Percentiles rank a stretch among this genome's conserved stretches.
These are phyloP conservation scores for Bertia moriformis DNA, from an alignment of 2,329 filamentous ascomycete species.

Conservation along the genomic window DNA sequence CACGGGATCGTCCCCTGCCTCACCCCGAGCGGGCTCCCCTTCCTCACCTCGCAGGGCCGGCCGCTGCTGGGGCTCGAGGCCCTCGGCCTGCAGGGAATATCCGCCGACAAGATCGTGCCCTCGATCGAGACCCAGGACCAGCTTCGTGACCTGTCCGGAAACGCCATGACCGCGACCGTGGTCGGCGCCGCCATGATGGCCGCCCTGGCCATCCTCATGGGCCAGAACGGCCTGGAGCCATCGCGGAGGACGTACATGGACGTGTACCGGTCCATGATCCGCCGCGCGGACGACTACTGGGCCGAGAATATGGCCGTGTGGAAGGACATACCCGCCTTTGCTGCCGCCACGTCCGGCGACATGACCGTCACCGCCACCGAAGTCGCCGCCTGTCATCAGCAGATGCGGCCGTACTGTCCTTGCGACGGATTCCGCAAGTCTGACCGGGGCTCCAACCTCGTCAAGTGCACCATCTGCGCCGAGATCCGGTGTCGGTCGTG, in stretches of 20 bases:
- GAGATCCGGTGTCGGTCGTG: conserved; percentile 21
- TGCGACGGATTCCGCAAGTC: conserved; percentile 16
- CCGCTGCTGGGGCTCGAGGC: conserved; percentile 48
- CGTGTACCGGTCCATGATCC: not conserved
- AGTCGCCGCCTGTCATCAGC: conserved; percentile 1
- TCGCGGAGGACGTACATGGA: conserved; percentile 1
- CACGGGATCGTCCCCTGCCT: conserved; percentile 52
- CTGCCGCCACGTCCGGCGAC: not conserved
- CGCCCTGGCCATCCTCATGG: conserved; percentile 28
- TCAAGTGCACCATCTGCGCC: conserved; percentile 16
- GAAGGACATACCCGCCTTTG: not conserved
- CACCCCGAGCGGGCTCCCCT: conserved; percentile 50
- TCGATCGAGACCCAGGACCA: conserved; percentile 45
- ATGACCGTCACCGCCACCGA: not conserved
- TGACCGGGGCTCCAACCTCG: conserved; percentile 11
- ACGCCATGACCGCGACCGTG: conserved; percentile 66
- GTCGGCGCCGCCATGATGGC: conserved; percentile 48
- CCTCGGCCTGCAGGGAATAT: conserved; percentile 54
- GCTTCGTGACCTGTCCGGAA: conserved; percentile 59
- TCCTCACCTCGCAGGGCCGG: conserved; percentile 42
- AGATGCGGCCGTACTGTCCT: conserved; percentile 16
- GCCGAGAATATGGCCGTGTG: not conserved
- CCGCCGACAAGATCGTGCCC: conserved; percentile 45
- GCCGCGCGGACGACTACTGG: conserved; percentile 1
- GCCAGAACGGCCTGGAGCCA: conserved; percentile 9